Base-by-base conservation (phyloP, 257 asterid species). In the Solanum ossicruentum region DNA sequence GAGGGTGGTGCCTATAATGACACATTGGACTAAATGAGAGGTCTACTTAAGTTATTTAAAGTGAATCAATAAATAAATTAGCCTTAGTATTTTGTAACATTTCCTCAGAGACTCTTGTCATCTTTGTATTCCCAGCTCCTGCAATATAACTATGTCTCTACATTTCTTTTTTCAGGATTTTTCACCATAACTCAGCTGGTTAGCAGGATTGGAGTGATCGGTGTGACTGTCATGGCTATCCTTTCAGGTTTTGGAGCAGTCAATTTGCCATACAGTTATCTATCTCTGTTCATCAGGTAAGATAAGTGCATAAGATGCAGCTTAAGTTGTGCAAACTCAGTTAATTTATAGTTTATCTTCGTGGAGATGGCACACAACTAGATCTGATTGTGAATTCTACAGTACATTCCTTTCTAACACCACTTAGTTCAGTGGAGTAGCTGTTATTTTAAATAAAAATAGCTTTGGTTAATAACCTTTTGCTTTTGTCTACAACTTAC, bases 211-310 rank as follows among this genome's bases (percentile, higher is more conserved):
- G 99, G 99, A 87, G 99, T 97, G 39, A 93, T 97, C 89, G 98
- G 99, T 36, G 99, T 97, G 91, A 93, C 99, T 86, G 91, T 97
- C 84, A 95, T 95, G 98, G 98, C 99, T 39, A 92, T 97, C 61
- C 92, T 97, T 83, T 95, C 99, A 84, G 99, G 98, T 77, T 97
- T 97, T 90, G 99, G 99, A 88, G 99, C 98, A 71, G 99, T 97
- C 83, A 97, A 97, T 91, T 90, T 97, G 91, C 99, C 99, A 16
- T 97, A 95, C 86, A 95, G 98, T 88, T 97, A 97, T 87, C 91
- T 97, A 36, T 97, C 99, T 85, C 98, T 97, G 72, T 97, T 97
- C 91, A 97, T 97, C 72, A 91, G 99, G 99, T 93, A 90, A 91
- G 93, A 82, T 75, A 21, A n/a, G 67, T 49, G 60, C 41, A n/a